Percentiles rank a stretch among this genome's conserved stretches.
Evolutionary conservation across 768 basidiomycete species (phyloP).

Genomic region (Tremella yokohamensis): DNA sequence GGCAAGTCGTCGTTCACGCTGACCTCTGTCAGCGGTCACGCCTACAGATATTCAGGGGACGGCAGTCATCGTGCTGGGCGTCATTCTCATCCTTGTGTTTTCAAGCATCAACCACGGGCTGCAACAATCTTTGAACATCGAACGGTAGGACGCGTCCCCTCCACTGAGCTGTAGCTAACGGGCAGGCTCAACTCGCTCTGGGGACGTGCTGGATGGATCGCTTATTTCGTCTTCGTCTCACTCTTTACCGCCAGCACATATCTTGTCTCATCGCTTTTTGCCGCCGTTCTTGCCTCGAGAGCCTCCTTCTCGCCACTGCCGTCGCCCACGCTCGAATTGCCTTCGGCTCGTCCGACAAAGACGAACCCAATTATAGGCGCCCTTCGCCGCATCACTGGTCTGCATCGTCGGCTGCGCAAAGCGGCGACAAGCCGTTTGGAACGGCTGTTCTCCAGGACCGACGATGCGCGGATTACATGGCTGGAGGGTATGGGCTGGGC

Average conservation of each 20-base stretch:
- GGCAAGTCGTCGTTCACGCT: neutral
- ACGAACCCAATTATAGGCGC: slow-evolving; percentile 22
- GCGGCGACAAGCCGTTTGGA: slow-evolving; percentile 58
- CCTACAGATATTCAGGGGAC: slow-evolving; percentile 47
- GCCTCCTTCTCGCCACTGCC: slow-evolving; percentile 66
- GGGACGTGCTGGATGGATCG: slow-evolving; percentile 84
- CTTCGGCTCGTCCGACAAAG: slow-evolving; percentile 12
- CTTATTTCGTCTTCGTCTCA: slow-evolving; percentile 78
- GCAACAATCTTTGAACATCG: slow-evolving; percentile 36
- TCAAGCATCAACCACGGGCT: slow-evolving; percentile 50
- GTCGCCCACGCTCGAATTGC: slow-evolving; percentile 41
- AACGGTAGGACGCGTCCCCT: slow-evolving; percentile 24
- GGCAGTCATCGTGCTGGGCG: slow-evolving; percentile 45
- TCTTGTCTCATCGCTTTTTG: slow-evolving; percentile 68
- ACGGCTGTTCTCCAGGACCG: slow-evolving; percentile 69
- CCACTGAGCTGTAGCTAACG: neutral
- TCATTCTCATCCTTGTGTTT: slow-evolving; percentile 50
- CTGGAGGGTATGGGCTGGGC: slow-evolving; percentile 91
- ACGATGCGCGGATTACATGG: slow-evolving; percentile 84
- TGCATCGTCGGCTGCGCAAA: slow-evolving; percentile 19
- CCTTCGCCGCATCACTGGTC: slow-evolving; percentile 10
- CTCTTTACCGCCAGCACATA: slow-evolving; percentile 64
- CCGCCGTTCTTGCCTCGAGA: slow-evolving; percentile 67
- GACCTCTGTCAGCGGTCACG: slow-evolving; percentile 42
- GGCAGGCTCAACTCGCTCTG: slow-evolving; percentile 75